Evolutionary conservation across 1,284 basidiomycete genomes (phyloP), one percentile per base, ranked within the genome.

Genomic region (Microbotryum intermedium): DNA sequence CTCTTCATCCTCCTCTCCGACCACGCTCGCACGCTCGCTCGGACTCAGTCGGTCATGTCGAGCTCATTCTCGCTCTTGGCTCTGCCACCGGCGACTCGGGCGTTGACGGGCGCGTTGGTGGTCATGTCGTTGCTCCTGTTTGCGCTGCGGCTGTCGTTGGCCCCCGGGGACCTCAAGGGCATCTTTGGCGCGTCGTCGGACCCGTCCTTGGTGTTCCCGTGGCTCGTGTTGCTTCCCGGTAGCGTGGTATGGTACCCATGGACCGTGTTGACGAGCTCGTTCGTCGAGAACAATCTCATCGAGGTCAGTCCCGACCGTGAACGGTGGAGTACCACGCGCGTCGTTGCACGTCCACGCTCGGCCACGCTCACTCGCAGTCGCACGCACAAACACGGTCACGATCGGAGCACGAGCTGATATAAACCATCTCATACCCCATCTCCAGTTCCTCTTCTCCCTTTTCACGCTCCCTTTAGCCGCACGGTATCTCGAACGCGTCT

Each of bases 401-500:
- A n/a, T 47, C 47, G 42, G 18, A 29, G 21, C 23, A 10, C 39
- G 21, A 50, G 20, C 26, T 20, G 28, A n/a, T 39, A 4, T 53
- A 42, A 21, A 23, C 21, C 25, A 26, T 53, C 2, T n/a, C 50
- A 44, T 21, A 26, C 25, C 11, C 13, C n/a, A n/a, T n/a, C n/a
- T 52, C 51, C 72, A 95, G 90, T 81, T 97, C 61, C 70, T 87
- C 59, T 78, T 87, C 59, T 85, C 90, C 3, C 76, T 91, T 57
- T 74, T 92, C 54, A 81, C 87, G 47, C 81, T 97, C 13, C 87
- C 90, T 42, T 81, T 91, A 10, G 86, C 87, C 26, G 79, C 91
- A 51, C 83, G 88, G 65, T 97, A 97, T 73, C 79, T 98, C 58
- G 94, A 98, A 74, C 80, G 90, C 50, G 78, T 97, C 62, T 98